These are phyloP conservation scores for Knufia petricola DNA, from an alignment of 2,329 filamentous ascomycete species.

Conservation along the genomic window DNA sequence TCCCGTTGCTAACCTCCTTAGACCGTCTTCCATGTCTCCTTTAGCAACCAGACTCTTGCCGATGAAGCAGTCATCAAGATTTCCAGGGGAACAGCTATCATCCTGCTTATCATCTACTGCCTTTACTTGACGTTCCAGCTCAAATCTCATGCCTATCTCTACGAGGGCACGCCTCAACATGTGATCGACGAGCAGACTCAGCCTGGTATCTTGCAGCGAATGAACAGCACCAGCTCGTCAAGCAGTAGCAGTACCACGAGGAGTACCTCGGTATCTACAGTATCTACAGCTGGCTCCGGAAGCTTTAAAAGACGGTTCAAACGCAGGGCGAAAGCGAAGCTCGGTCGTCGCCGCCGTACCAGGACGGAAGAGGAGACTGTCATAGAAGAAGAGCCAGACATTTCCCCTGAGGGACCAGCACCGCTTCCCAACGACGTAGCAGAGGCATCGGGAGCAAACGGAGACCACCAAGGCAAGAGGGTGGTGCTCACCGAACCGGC, in stretches of 20 bases:
- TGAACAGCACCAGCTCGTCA: constrained; percentile 35
- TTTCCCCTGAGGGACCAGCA: background rate
- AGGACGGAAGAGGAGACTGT: constrained; percentile 29
- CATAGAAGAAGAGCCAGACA: constrained; percentile 55
- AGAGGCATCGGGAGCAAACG: background rate
- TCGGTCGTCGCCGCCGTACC: constrained; percentile 13
- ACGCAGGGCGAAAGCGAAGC: constrained; percentile 33
- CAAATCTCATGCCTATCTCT: constrained; percentile 70
- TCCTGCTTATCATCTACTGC: constrained; percentile 73
- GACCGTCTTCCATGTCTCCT: constrained; percentile 65
- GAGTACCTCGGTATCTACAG: constrained; percentile 12
- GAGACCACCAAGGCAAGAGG: background rate
- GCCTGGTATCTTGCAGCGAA: constrained; percentile 51
- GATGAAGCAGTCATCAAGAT: constrained; percentile 20
- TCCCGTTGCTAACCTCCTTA: constrained; percentile 10
- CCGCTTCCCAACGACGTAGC: background rate
- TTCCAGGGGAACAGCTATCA: constrained; percentile 50
- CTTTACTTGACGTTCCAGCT: constrained; percentile 87
- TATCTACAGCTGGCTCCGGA: constrained; percentile 29
- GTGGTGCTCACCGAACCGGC: background rate
- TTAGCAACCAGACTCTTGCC: constrained; percentile 27
- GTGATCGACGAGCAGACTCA: constrained; percentile 49
- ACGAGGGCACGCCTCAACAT: constrained; percentile 33
- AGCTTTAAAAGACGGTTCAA: constrained; percentile 42
- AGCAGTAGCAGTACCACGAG: constrained; percentile 32